Conservation (phyloP, 2,329 filamentous ascomycete genomes). For the Rhinocladiella mackenziei region DNA sequence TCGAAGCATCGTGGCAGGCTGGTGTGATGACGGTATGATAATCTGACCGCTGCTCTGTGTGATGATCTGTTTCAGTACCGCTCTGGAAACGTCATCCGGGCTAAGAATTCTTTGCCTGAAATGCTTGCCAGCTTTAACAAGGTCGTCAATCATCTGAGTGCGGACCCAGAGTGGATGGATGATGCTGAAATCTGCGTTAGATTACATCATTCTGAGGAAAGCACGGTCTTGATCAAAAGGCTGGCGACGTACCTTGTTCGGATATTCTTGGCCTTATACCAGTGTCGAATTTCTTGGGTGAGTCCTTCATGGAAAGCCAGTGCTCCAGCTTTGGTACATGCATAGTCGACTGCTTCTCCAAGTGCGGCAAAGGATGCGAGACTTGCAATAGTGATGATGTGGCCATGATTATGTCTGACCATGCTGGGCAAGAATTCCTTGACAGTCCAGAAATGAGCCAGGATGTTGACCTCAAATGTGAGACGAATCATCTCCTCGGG, state of each 20-base stretch:
- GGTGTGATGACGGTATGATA: not conserved
- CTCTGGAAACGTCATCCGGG: not conserved
- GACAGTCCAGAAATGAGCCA: slow-evolving; percentile 62
- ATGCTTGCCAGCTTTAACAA: not conserved
- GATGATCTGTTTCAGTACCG: not conserved
- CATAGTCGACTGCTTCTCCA: slow-evolving; percentile 64
- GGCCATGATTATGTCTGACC: slow-evolving; percentile 62
- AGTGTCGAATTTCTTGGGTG: slow-evolving; percentile 4
- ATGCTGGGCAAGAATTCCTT: slow-evolving; percentile 65
- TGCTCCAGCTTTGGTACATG: slow-evolving; percentile 61
- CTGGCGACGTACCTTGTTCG: slow-evolving; percentile 5
- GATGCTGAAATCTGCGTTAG: too few relatives aligned
- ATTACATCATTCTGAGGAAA: too few relatives aligned
- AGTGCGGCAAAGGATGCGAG: slow-evolving; percentile 58
- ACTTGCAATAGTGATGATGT: slow-evolving; percentile 67
- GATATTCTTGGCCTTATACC: slow-evolving; percentile 8
- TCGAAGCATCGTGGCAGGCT: not conserved
- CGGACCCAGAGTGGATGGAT: not conserved
- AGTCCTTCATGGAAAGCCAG: slow-evolving; percentile 64
- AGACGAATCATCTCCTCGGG: slow-evolving; percentile 58
- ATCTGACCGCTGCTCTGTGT: not conserved
- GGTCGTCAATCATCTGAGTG: not conserved
- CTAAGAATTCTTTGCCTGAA: not conserved
- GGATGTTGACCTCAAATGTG: slow-evolving; percentile 67
- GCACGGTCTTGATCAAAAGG: too few relatives aligned